A percentile compares a stretch with the other conserved stretches of the same genome.
These are phyloP conservation scores for Cordia subcordata DNA, from an alignment of 257 asterid genomes.

Conservation along the genomic window DNA sequence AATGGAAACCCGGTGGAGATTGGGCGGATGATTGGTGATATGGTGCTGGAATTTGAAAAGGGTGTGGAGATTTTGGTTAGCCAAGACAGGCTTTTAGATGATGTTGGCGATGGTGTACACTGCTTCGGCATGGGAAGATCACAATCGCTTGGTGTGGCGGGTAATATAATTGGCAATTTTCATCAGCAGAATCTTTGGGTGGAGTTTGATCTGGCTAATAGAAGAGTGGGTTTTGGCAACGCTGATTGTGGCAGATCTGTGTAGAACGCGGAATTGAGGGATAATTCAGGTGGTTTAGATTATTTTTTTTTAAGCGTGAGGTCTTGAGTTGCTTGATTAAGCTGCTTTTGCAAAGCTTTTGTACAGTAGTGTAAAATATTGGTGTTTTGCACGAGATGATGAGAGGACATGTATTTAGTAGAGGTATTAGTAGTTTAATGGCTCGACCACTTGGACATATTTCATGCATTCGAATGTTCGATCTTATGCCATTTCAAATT, in stretches of 20 bases:
- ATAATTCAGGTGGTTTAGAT: too few species aligned
- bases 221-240: constrained; percentile 64
- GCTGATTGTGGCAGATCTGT: constrained; percentile 49
- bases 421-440: too few species aligned
- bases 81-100: constrained; percentile 44
- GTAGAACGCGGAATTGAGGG: too few species aligned
- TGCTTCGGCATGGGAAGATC: constrained; percentile 77
- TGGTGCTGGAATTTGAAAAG: constrained; percentile 50
- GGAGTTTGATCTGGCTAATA: constrained; percentile 56
- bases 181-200: constrained; percentile 91
- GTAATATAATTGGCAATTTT: constrained; percentile 77
- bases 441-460: too few species aligned
- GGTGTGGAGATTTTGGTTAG: constrained; percentile 47
- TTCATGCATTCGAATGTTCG: too few species aligned
- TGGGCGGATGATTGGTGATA: constrained; percentile 48
- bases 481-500: too few species aligned
- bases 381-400: constrained; percentile 1
- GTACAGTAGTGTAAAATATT: constrained; percentile 1
- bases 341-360: constrained; percentile 6
- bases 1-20: constrained; percentile 36
- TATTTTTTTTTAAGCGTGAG: too few species aligned
- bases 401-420: neutral
- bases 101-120: constrained; percentile 55
- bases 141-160: constrained; percentile 56
- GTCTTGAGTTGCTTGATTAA: neutral